Conservation (phyloP, 352 stramenopile genomes). For the Thalassiosira delicatula region DNA sequence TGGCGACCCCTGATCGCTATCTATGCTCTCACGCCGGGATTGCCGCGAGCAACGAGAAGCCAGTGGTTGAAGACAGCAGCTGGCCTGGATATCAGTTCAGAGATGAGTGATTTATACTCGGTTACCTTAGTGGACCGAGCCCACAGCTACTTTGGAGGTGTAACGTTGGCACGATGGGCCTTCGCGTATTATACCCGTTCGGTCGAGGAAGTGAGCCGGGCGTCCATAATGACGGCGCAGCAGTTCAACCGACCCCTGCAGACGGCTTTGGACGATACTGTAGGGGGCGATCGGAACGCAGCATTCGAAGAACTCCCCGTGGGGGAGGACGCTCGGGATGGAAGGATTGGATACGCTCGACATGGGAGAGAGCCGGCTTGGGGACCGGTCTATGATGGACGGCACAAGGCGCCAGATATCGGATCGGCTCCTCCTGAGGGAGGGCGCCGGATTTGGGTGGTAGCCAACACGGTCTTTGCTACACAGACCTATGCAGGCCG, state of each 20-base stretch:
- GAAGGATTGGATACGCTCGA: not conserved
- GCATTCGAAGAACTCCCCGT: not conserved
- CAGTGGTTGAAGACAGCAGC: too few species aligned
- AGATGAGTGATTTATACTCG: too few species aligned
- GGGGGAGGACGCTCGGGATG: too few species aligned
- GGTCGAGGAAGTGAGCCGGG: not conserved
- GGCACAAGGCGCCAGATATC: not conserved
- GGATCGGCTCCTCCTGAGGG: not conserved
- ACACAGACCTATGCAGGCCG: not conserved
- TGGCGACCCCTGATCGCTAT: slow-evolving; percentile 13
- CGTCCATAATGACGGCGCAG: not conserved
- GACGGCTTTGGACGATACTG: slow-evolving; percentile 17
- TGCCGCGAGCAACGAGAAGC: not conserved
- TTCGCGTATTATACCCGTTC: not conserved
- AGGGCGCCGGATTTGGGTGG: not conserved
- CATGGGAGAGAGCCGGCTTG: not conserved
- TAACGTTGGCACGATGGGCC: not conserved
- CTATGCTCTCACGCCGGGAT: not conserved
- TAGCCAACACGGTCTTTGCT: not conserved
- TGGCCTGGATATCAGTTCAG: too few species aligned
- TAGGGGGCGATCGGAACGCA: not conserved
- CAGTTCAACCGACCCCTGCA: slow-evolving; percentile 11
- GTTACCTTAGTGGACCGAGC: too few species aligned
- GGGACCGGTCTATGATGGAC: not conserved
- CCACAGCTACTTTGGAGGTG: too few species aligned